Conservation (phyloP, 2,329 filamentous ascomycete species). For the Rhinocladiella mackenziei region DNA sequence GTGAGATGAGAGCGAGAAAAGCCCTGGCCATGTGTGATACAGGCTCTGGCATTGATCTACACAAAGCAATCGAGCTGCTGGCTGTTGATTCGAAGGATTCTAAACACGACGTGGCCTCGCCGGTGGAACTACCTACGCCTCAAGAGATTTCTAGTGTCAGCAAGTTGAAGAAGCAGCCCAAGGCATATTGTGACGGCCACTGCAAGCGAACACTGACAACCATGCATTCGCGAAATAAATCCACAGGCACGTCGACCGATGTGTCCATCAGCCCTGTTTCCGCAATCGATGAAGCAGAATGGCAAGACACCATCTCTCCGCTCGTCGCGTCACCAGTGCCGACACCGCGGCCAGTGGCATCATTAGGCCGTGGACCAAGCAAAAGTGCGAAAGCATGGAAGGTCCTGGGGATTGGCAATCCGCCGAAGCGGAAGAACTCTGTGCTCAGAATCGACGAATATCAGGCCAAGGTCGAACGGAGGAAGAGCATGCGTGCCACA, state of each 20-base stretch:
- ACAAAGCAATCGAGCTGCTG: conserved; percentile 55
- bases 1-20: conserved; percentile 51
- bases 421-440: conserved; percentile 17
- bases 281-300: conserved; percentile 11
- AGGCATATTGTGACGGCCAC: conserved; percentile 23
- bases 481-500: conserved; percentile 19
- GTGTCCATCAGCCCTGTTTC: conserved; percentile 22
- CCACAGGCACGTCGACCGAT: conserved; percentile 18
- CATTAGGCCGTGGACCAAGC: conserved; percentile 7
- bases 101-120: conserved; percentile 29
- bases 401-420: conserved; percentile 16
- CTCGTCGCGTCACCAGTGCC: conserved; percentile 3
- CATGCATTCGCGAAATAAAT: conserved; percentile 14
- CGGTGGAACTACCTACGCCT: conserved; percentile 26
- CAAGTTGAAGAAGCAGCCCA: conserved; percentile 10
- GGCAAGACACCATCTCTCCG: conserved; percentile 19
- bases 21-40: conserved; percentile 58
- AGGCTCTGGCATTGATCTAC: conserved; percentile 55
- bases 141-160: conserved; percentile 7
- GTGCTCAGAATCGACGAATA: conserved; percentile 26
- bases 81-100: conserved; percentile 37
- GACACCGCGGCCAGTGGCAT: conserved; percentile 5
- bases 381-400: conserved; percentile 22
- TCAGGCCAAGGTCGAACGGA: conserved; percentile 23
- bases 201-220: conserved; percentile 16